Conservation (phyloP, 1,284 basidiomycete genomes). For the Stereum hirsutum region DNA sequence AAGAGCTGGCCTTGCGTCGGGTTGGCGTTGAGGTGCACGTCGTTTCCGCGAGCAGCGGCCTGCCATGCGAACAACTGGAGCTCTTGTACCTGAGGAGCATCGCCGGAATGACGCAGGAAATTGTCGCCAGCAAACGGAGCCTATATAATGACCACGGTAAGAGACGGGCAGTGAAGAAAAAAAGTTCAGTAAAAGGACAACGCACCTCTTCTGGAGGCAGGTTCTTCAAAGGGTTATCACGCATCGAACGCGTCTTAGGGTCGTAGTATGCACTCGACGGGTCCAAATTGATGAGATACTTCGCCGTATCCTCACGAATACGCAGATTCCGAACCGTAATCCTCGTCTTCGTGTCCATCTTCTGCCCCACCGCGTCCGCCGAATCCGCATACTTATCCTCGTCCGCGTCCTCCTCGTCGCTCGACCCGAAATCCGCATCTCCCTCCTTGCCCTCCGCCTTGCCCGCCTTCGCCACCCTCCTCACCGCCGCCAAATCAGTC, state of each 20-base stretch:
- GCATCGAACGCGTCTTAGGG: slow-evolving; percentile 99
- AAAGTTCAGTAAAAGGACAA: slow-evolving; percentile 6
- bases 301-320: slow-evolving; percentile 98
- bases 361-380: slow-evolving; percentile 96
- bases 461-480: slow-evolving; percentile 49
- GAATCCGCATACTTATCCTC: slow-evolving; percentile 97
- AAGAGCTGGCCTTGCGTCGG: slow-evolving; percentile 92
- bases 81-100: slow-evolving; percentile 84
- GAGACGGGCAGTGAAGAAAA: slow-evolving; percentile 3
- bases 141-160: slow-evolving; percentile 31
- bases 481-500: slow-evolving; percentile 65
- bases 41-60: slow-evolving; percentile 86
- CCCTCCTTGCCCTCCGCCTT: slow-evolving; percentile 55
- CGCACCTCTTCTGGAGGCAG: slow-evolving; percentile 79
- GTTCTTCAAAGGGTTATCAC: slow-evolving; percentile 83
- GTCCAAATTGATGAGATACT: slow-evolving; percentile 97
- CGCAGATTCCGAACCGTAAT: slow-evolving; percentile 97
- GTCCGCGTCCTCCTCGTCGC: slow-evolving; percentile 90
- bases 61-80: slow-evolving; percentile 98
- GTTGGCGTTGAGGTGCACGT: slow-evolving; percentile 93
- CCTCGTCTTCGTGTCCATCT: slow-evolving; percentile 95
- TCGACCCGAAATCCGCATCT: slow-evolving; percentile 93
- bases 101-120: slow-evolving; percentile 85
- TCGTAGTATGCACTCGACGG: slow-evolving; percentile 97
- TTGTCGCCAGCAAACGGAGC: slow-evolving; percentile 94